phyloP scores from a whole-genome alignment of 2,329 filamentous ascomycete species.

The Neoascochyta sp. region DNA sequence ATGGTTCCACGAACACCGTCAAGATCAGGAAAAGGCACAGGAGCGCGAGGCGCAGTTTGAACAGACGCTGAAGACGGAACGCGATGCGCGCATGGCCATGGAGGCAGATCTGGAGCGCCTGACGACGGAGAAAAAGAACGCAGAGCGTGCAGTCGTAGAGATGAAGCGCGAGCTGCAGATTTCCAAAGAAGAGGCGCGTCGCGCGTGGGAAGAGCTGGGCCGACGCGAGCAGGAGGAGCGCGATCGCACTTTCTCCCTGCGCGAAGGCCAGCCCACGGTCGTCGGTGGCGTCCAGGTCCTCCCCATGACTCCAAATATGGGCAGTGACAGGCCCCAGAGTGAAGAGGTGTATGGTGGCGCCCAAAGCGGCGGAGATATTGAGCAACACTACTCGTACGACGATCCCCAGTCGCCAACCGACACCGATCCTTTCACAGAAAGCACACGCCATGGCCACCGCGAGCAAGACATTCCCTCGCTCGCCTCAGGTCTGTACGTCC shows the following conservation, averaged over 20 bases:
- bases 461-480: constrained; percentile 33
- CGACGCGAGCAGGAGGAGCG: constrained; percentile 89
- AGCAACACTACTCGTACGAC: constrained; percentile 51
- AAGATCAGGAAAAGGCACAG: constrained; percentile 78
- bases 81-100: constrained; percentile 64
- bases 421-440: constrained; percentile 61
- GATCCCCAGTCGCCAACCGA: constrained; percentile 52
- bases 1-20: constrained; percentile 95
- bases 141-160: constrained; percentile 76
- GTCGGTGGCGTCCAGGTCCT: constrained; percentile 94
- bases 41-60: constrained; percentile 82
- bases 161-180: constrained; percentile 92
- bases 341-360: constrained; percentile 32
- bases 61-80: constrained; percentile 68
- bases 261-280: constrained; percentile 81
- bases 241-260: constrained; percentile 77
- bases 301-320: constrained; percentile 74
- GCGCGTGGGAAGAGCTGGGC: constrained; percentile 96
- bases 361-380: constrained; percentile 32
- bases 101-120: constrained; percentile 63
- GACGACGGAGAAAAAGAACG: constrained; percentile 64
- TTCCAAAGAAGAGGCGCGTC: constrained; percentile 89
- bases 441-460: constrained; percentile 20
- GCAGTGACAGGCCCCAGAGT: constrained; percentile 35
- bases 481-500: constrained; percentile 34